A percentile compares a stretch with the other conserved stretches of the same genome.
phyloP scores from a whole-genome alignment of 1,284 basidiomycete genomes.

The Moniliophthora roreri region DNA sequence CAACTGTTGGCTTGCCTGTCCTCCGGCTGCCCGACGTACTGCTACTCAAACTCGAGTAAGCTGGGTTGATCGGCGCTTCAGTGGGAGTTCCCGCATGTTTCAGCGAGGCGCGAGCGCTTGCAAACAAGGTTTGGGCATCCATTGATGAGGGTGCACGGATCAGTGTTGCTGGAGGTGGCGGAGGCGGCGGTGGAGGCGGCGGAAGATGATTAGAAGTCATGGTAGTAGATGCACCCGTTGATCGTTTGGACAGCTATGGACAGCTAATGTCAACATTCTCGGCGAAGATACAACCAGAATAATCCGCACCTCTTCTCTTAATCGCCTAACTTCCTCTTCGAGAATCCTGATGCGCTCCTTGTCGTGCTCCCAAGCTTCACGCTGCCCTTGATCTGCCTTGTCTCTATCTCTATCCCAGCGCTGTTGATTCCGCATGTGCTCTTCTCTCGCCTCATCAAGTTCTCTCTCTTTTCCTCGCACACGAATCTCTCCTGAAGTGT shows the following conservation, averaged over 20 bases:
- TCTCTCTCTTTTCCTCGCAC: slow-evolving; percentile 63
- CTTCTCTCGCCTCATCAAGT: slow-evolving; percentile 50
- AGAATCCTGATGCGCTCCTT: slow-evolving; percentile 63
- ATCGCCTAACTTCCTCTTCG: slow-evolving; percentile 62
- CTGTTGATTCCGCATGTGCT: slow-evolving; percentile 46
- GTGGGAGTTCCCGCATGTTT: slow-evolving; percentile 56
- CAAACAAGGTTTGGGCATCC: slow-evolving; percentile 44
- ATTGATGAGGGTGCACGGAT: slow-evolving; percentile 31
- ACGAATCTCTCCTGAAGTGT: slow-evolving; percentile 44
- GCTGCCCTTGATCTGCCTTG: slow-evolving; percentile 4
- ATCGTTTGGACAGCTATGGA: slow-evolving; percentile 49
- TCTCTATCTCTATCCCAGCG: slow-evolving; percentile 31
- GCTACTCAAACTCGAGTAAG: slow-evolving; percentile 17
- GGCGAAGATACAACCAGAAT: not conserved
- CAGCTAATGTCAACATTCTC: slow-evolving; percentile 1
- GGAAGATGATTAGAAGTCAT: slow-evolving; percentile 43
- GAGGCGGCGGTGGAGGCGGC: slow-evolving; percentile 49
- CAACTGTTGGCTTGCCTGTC: slow-evolving; percentile 63
- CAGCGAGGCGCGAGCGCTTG: slow-evolving; percentile 59
- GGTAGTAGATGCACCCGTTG: slow-evolving; percentile 19
- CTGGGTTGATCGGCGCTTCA: slow-evolving; percentile 64
- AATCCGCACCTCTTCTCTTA: slow-evolving; percentile 60
- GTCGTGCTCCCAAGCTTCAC: slow-evolving; percentile 36
- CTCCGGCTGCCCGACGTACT: slow-evolving; percentile 27
- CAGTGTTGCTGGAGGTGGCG: slow-evolving; percentile 33